Base-by-base conservation (phyloP, 2,329 filamentous ascomycete genomes). In the Phyllosticta ampelicida region DNA sequence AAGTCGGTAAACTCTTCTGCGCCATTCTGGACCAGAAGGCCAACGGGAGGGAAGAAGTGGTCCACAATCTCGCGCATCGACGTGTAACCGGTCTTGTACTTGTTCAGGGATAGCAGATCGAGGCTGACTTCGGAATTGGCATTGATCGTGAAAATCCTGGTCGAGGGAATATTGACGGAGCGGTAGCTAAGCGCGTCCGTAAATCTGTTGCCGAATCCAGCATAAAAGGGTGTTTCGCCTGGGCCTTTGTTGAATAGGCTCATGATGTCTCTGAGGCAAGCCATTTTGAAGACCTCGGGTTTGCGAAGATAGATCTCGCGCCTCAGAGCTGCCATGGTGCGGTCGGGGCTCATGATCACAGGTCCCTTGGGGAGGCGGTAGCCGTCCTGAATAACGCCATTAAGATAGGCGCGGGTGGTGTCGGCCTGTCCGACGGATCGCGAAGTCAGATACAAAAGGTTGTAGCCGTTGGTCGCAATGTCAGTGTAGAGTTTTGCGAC, bases 251-350 rank as follows among this genome's bases (percentile, higher is more conserved):
- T 86, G 68, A 96, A 99, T 0, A 99, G 79, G 60, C 86, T 89
- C 68, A 91, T 85, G 65, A 99, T 97, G 70, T 99, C 94, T 48
- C 94, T 85, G 19, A 99, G 76, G 62, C 94, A 99, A 1, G 94
- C 90, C 95, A 99, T 99, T 74, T 99, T 99, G 82, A 99, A 99
- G 8, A 99, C 90, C 69, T 99, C 91, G 0, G 94, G 95, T 71
- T 99, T 97, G 56, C 94, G 84, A 23, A 99, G 79, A 70, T 99
- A 99, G 5, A 99, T 84, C 70, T 99, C 94, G 53, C 94, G 85
- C 59, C 94, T 82, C 28, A 99, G 74, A 0, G 94, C 95, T 8
- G 95, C 91, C 75, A 97, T 95, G 0, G 91, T 97, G 57, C 94
- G 82, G 72, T 99, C 94, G 0, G 94, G 95, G 36, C 89, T 95